A percentile compares a stretch with the other conserved stretches of the same genome.
Evolutionary conservation across 495 filamentous ascomycete species (phyloP).

Genomic region (Penicillium parvum): DNA sequence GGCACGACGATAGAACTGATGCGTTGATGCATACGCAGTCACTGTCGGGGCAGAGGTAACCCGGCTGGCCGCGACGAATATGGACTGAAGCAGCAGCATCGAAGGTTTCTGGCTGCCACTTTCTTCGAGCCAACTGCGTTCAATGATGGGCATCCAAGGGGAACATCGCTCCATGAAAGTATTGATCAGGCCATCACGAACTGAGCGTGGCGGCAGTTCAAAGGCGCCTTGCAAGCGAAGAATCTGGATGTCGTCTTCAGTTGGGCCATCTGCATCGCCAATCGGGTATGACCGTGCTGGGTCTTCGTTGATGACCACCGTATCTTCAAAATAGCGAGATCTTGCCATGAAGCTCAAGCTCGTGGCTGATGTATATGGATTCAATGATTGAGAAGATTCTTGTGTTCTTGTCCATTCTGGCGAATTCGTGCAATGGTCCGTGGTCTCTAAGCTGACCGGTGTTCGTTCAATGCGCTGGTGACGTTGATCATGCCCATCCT

Average conservation of each 20-base stretch:
- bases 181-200: slow-evolving; percentile 23
- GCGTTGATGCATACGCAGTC: slow-evolving; percentile 22
- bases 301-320: slow-evolving; percentile 17
- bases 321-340: slow-evolving; percentile 22
- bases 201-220: slow-evolving; percentile 20
- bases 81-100: slow-evolving; percentile 20
- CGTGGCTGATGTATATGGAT: slow-evolving; percentile 18
- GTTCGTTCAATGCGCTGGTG: too few species aligned
- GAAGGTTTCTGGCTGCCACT: slow-evolving; percentile 16
- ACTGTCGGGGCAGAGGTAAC: slow-evolving; percentile 22
- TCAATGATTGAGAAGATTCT: slow-evolving; percentile 2
- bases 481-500: too few species aligned
- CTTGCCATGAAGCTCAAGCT: slow-evolving; percentile 20
- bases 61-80: slow-evolving; percentile 24
- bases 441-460: too few species aligned
- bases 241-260: slow-evolving; percentile 21
- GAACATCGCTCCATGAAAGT: slow-evolving; percentile 25
- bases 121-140: slow-evolving; percentile 22
- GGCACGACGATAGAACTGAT: slow-evolving; percentile 23
- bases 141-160: slow-evolving; percentile 28
- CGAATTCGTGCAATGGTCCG: neutral
- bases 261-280: slow-evolving; percentile 17
- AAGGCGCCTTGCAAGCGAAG: slow-evolving; percentile 24
- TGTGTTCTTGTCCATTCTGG: neutral
- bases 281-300: slow-evolving; percentile 13